Evolutionary conservation across 148 eudicot genomes (phyloP).

Genomic region (Fallopia convolvulus): DNA sequence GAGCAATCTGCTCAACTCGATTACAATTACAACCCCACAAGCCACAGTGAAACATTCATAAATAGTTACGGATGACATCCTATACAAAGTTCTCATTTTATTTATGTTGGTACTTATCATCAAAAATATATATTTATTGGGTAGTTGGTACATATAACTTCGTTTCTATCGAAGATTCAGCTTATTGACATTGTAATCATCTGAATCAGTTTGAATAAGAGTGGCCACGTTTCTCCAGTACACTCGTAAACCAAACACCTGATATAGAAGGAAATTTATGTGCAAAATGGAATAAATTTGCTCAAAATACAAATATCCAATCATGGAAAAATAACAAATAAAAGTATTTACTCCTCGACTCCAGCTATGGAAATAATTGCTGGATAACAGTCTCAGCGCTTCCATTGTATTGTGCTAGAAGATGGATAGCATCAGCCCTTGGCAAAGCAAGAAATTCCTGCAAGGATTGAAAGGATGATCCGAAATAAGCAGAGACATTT

Average conservation of each 20-base stretch:
- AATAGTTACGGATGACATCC: neutral
- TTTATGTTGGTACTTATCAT: neutral
- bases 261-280: neutral
- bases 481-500: neutral
- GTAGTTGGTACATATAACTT: neutral
- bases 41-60: neutral
- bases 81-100: neutral
- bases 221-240: neutral
- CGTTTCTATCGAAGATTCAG: neutral
- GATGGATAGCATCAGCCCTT: constrained; percentile 87
- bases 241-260: neutral
- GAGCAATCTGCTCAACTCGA: no score
- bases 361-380: constrained; percentile 55
- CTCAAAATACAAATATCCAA: neutral
- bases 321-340: neutral
- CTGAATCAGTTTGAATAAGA: neutral
- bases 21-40: neutral
- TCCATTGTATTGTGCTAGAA: constrained; percentile 73
- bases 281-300: neutral
- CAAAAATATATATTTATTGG: neutral
- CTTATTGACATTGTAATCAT: neutral
- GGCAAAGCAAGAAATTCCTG: constrained; percentile 95
- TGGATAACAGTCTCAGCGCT: constrained; percentile 88
- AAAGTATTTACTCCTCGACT: neutral
- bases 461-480: constrained; percentile 9